These are phyloP conservation scores for Paramecium tetraurelia DNA, from an alignment of 73 alveolate species.

Conservation along the genomic window DNA sequence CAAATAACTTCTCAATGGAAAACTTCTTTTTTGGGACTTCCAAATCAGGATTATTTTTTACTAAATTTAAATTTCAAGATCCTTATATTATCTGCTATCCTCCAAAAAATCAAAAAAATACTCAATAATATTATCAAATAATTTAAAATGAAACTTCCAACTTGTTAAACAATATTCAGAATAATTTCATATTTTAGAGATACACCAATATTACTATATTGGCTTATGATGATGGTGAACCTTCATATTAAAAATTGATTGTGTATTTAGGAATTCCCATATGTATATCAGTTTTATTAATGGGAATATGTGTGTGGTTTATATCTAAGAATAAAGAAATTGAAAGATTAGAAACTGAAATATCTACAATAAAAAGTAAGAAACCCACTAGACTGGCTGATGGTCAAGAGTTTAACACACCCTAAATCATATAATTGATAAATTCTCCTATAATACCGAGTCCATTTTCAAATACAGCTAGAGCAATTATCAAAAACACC, in stretches of 20 bases:
- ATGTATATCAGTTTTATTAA: not conserved
- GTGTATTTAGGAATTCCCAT: not conserved
- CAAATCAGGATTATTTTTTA: not conserved
- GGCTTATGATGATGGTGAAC: not conserved
- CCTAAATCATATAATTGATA: not conserved
- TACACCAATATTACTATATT: not conserved
- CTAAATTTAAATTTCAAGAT: not conserved
- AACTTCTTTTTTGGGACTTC: constrained; percentile 17
- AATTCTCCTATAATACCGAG: not conserved
- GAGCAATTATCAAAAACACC: not conserved
- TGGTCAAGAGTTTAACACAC: not conserved
- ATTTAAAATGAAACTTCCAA: not conserved
- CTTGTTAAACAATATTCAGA: not conserved
- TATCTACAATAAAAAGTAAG: not conserved
- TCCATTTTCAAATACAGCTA: not conserved
- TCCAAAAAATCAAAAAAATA: not conserved
- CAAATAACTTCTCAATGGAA: not conserved
- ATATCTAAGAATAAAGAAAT: not conserved
- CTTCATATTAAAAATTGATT: not conserved
- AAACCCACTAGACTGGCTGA: not conserved
- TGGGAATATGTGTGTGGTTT: constrained; percentile 8
- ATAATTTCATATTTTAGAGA: not conserved
- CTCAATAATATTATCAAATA: not conserved
- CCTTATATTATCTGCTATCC: not conserved
- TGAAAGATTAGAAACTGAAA: not conserved